Evolutionary conservation across 495 filamentous ascomycete species (phyloP).

Genomic region (Choiromyces venosus): DNA sequence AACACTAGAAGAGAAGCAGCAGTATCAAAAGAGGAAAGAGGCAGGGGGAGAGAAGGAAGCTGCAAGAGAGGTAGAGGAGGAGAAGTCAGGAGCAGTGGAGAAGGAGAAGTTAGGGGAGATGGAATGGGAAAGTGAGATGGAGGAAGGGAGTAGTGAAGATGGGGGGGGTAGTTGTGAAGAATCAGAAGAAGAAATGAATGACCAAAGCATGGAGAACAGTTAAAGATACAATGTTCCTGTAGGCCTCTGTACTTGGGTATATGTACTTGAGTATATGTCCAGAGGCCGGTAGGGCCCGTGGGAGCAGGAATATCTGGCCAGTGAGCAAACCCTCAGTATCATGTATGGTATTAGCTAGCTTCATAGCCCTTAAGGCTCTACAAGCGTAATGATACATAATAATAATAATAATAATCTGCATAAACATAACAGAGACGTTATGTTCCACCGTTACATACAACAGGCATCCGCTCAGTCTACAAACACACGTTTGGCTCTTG

Average conservation of each 20-base stretch:
- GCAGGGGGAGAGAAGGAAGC: too few species aligned
- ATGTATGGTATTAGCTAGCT: neutral
- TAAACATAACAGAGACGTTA: too few species aligned
- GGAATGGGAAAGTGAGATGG: neutral
- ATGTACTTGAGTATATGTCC: neutral
- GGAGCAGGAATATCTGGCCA: neutral
- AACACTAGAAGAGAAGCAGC: too few species aligned
- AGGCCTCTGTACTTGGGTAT: neutral
- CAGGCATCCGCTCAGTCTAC: too few species aligned
- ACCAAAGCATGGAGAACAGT: neutral
- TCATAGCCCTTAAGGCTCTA: neutral
- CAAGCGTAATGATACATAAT: neutral
- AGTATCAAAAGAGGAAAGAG: too few species aligned
- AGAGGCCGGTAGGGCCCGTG: neutral
- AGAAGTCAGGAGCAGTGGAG: too few species aligned
- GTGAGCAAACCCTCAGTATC: neutral
- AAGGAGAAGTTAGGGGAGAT: too few species aligned
- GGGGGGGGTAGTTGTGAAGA: neutral
- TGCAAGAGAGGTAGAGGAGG: too few species aligned
- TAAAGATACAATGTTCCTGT: neutral
- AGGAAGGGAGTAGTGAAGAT: neutral
- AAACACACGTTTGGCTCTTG: too few species aligned
- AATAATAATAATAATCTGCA: neutral
- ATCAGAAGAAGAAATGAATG: neutral
- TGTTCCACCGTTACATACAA: too few species aligned